Conservation (phyloP, 2,329 filamentous ascomycete genomes). For the Chaetomiaceae sp. region DNA sequence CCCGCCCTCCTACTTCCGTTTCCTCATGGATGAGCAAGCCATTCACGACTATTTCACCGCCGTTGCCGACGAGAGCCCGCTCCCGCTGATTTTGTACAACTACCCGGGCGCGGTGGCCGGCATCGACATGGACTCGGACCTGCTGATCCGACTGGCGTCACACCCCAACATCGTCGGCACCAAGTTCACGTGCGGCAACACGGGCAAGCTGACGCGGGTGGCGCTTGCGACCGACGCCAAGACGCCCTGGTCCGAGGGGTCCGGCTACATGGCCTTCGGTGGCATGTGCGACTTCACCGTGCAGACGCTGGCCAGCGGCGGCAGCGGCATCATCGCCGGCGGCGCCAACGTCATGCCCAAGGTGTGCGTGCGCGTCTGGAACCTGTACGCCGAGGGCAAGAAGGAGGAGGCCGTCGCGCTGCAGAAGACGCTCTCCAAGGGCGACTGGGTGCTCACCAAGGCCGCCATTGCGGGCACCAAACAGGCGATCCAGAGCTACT, state of each 20-base stretch:
- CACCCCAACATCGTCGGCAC: constrained; percentile 83
- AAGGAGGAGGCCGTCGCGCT: constrained; percentile 66
- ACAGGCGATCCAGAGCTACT: constrained; percentile 71
- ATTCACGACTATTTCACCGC: constrained; percentile 67
- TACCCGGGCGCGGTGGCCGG: constrained; percentile 83
- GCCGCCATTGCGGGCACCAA: constrained; percentile 82
- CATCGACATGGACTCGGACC: constrained; percentile 84
- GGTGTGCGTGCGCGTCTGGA: constrained; percentile 71
- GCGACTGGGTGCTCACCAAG: constrained; percentile 80
- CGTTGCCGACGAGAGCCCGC: constrained; percentile 67
- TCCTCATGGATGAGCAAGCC: constrained; percentile 66
- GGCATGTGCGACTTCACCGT: constrained; percentile 84
- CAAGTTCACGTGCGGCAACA: constrained; percentile 90
- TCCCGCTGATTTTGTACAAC: constrained; percentile 84
- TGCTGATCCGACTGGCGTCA: constrained; percentile 70
- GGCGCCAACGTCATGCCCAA: constrained; percentile 83
- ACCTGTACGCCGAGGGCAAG: constrained; percentile 67
- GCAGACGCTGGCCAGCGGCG: constrained; percentile 72
- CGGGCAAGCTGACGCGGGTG: constrained; percentile 80
- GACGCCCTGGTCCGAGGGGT: constrained; percentile 53
- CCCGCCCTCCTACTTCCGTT: constrained; percentile 77
- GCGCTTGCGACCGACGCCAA: constrained; percentile 65
- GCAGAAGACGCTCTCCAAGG: constrained; percentile 70
- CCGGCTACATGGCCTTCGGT: constrained; percentile 77
- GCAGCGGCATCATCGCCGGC: constrained; percentile 78